Evolutionary conservation across 2,329 filamentous ascomycete species (phyloP), one percentile per base, ranked within the genome.

Genomic region (Cladosporium colombiae): DNA sequence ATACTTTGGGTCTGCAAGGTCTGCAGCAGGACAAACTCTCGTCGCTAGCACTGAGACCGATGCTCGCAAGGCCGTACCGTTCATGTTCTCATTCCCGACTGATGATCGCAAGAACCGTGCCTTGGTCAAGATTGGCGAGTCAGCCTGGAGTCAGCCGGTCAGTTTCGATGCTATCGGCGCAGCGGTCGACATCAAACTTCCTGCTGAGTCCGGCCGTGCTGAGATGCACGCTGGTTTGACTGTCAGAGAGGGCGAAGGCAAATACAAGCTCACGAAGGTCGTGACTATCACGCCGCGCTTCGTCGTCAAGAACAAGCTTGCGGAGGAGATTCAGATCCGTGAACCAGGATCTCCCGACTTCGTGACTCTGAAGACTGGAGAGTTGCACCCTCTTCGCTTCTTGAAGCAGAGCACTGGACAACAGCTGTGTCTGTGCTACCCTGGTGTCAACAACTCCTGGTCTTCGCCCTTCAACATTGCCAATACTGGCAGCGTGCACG

Each of bases 121-220:
- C 7, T 81, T 96, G 53, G 82, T 99, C 67, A 96, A 92, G 79
- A 87, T 97, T 49, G 92, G 91, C 5, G 91, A 96, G 64, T 97
- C 95, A 0, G 87, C 89, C 67, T 99, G 95, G 96, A 98, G 95
- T 80, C 97, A 95, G 76, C 92, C 94, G 0, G 94, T 98, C 76
- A 97, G 92, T 84, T 97, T 99, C 73, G 96, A 99, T 75, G 95
- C 95, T 23, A 95, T 99, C 69, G 95, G 95, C 35, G 98, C 94
- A 73, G 93, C 90, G 0, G 90, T 92, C 18, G 93, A 97, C 72
- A 91, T 97, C 40, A 86, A 95, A 37, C 83, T 99, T 37, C 90
- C 91, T 59, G 92, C 93, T 0, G 80, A 85, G 1, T 86, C 85
- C 50, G 89, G 86, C 52, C 83, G 86, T 68, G 89, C 89, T 2